These are phyloP conservation scores for Setomelanomma holmii DNA, from an alignment of 2,329 filamentous ascomycete genomes.

Conservation along the genomic window DNA sequence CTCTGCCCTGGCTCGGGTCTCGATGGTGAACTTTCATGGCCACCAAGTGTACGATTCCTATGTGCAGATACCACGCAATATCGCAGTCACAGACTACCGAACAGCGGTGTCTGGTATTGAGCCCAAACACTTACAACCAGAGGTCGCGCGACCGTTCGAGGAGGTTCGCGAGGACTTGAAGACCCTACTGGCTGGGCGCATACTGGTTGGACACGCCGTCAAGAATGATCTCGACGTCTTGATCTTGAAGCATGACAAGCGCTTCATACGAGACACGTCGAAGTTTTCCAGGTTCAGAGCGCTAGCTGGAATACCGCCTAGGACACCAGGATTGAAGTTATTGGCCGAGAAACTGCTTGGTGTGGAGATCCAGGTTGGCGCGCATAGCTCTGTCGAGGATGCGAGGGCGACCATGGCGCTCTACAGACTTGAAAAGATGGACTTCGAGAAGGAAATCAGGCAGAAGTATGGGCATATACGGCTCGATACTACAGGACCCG, in stretches of 20 bases:
- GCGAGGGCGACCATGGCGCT: slow-evolving; percentile 89
- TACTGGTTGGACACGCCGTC: slow-evolving; percentile 85
- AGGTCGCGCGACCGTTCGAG: slow-evolving; percentile 64
- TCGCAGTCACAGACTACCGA: slow-evolving; percentile 87
- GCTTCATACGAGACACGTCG: slow-evolving; percentile 84
- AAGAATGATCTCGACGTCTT: slow-evolving; percentile 79
- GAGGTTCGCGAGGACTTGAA: slow-evolving; percentile 78
- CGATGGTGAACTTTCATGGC: slow-evolving; percentile 92
- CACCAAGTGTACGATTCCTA: slow-evolving; percentile 93
- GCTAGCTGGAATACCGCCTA: slow-evolving; percentile 64
- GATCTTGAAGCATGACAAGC: slow-evolving; percentile 76
- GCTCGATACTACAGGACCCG: slow-evolving; percentile 26
- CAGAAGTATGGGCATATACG: slow-evolving; percentile 61
- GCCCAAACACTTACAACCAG: slow-evolving; percentile 71
- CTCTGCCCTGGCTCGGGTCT: slow-evolving; percentile 84
- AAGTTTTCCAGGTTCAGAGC: slow-evolving; percentile 77
- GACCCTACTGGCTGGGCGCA: slow-evolving; percentile 70
- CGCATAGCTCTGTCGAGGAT: slow-evolving; percentile 73
- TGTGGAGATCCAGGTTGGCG: slow-evolving; percentile 65
- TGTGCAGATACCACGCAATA: slow-evolving; percentile 71
- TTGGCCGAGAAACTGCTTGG: slow-evolving; percentile 65
- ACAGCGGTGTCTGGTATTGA: slow-evolving; percentile 85
- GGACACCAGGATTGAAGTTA: slow-evolving; percentile 71
- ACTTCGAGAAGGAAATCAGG: slow-evolving; percentile 82
- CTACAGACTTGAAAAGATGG: slow-evolving; percentile 81